Percentiles rank a stretch among this genome's conserved stretches.
Conservation (phyloP, 441 rosid species). For the Gossypium davidsonii region DNA sequence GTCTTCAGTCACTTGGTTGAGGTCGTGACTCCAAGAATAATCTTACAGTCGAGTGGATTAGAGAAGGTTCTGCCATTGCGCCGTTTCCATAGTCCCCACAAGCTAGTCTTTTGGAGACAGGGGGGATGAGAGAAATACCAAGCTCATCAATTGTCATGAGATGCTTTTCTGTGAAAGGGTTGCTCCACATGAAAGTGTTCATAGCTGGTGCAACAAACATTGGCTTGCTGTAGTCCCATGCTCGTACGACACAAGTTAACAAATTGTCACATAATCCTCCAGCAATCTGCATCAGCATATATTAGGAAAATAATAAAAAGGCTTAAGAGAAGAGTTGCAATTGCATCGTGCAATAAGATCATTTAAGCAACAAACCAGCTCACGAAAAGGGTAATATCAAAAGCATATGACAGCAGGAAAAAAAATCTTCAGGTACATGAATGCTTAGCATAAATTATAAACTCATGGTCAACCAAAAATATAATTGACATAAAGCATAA, state of each 20-base stretch:
- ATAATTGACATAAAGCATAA: not conserved
- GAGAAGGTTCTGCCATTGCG: conserved; percentile 90
- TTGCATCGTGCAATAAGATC: not conserved
- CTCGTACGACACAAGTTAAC: conserved; percentile 77
- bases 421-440: conserved; percentile 8
- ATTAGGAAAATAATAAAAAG: not conserved
- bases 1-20: conserved; percentile 26
- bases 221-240: conserved; percentile 87
- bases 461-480: too few species aligned
- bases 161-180: conserved; percentile 81
- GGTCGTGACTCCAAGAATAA: conserved; percentile 59
- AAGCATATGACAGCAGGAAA: not conserved
- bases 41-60: conserved; percentile 72
- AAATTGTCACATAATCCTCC: conserved; percentile 92
- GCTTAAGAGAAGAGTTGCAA: not conserved
- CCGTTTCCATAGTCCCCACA: conserved; percentile 91
- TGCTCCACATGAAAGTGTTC: conserved; percentile 92
- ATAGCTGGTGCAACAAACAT: conserved; percentile 80
- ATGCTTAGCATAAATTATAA: not conserved
- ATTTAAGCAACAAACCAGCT: not conserved
- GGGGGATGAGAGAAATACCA: conserved; percentile 79
- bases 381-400: not conserved
- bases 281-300: conserved; percentile 50
- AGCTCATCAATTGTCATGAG: conserved; percentile 79
- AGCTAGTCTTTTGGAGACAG: conserved; percentile 72